These are phyloP conservation scores for Tausonia pullulans DNA, from an alignment of 1,284 basidiomycete genomes.

Conservation along the genomic window DNA sequence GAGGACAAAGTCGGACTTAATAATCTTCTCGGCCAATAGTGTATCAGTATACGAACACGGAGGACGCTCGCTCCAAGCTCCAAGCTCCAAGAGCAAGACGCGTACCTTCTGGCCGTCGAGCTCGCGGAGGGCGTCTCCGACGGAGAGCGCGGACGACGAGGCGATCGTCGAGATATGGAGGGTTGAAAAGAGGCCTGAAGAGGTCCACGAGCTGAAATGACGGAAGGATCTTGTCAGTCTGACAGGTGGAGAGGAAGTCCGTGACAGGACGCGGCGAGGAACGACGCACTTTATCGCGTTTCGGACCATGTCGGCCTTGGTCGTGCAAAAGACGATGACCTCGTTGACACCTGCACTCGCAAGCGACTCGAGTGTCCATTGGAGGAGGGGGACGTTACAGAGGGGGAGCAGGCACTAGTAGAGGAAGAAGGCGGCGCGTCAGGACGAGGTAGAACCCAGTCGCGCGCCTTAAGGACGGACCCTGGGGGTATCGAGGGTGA, in stretches of 20 bases:
- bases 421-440: background rate
- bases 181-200: slow-evolving; percentile 39
- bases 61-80: no score
- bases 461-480: slow-evolving; percentile 38
- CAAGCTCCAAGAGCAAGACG: background rate
- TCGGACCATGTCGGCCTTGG: slow-evolving; percentile 71
- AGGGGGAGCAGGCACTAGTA: slow-evolving; percentile 78
- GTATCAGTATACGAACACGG: no score
- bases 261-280: slow-evolving; percentile 14
- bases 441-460: background rate
- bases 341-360: slow-evolving; percentile 86
- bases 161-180: slow-evolving; percentile 80
- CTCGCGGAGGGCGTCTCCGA: slow-evolving; percentile 93
- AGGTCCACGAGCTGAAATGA: background rate
- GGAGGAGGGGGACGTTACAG: slow-evolving; percentile 82
- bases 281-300: slow-evolving; percentile 45
- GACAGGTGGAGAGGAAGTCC: slow-evolving; percentile 13
- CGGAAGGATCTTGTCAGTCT: slow-evolving; percentile 5
- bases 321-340: slow-evolving; percentile 86
- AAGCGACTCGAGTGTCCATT: slow-evolving; percentile 93
- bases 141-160: slow-evolving; percentile 76
- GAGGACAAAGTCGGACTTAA: slow-evolving; percentile 86
- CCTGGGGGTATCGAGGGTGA: slow-evolving; percentile 70
- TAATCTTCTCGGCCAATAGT: slow-evolving; percentile 42
- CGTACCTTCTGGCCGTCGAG: slow-evolving; percentile 62